Evolutionary conservation across 352 stramenopile genomes (phyloP).

Genomic region (Phytophthora citricola): DNA sequence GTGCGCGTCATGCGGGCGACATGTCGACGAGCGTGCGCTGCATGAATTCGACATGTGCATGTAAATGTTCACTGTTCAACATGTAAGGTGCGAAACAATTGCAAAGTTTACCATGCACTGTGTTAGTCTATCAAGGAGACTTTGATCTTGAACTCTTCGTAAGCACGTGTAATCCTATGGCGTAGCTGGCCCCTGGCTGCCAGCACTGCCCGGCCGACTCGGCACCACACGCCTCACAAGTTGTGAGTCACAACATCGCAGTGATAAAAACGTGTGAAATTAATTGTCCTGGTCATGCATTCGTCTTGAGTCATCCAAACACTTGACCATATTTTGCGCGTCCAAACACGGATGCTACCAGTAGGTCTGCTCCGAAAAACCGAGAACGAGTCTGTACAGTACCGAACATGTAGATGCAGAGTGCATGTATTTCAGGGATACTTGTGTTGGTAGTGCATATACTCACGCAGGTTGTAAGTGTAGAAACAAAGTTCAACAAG

Average conservation of each 20-base stretch:
- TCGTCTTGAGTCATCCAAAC: conserved; percentile 21
- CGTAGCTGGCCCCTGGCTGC: no score
- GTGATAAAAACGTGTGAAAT: not conserved
- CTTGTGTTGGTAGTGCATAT: not conserved
- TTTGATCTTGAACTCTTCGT: no score
- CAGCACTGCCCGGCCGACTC: no score
- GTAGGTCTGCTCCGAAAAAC: no score
- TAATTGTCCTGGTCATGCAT: conserved; percentile 12
- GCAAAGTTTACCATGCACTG: no score
- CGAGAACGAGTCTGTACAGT: not conserved
- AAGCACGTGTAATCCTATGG: no score
- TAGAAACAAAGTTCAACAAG: no score
- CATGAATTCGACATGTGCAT: not conserved
- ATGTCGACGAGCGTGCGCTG: conserved; percentile 3
- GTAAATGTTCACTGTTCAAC: not conserved
- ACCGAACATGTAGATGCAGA: not conserved
- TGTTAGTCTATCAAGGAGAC: no score
- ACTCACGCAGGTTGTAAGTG: no score
- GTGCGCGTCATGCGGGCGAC: conserved; percentile 7
- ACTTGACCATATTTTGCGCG: not conserved
- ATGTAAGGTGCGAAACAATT: no score
- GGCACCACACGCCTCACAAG: not conserved
- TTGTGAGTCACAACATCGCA: not conserved
- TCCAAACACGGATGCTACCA: conserved; percentile 5
- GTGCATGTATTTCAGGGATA: not conserved